A percentile compares a stretch with the other conserved stretches of the same genome.
Evolutionary conservation across 2,329 filamentous ascomycete species (phyloP).

Genomic region (Scorias spongiosa): DNA sequence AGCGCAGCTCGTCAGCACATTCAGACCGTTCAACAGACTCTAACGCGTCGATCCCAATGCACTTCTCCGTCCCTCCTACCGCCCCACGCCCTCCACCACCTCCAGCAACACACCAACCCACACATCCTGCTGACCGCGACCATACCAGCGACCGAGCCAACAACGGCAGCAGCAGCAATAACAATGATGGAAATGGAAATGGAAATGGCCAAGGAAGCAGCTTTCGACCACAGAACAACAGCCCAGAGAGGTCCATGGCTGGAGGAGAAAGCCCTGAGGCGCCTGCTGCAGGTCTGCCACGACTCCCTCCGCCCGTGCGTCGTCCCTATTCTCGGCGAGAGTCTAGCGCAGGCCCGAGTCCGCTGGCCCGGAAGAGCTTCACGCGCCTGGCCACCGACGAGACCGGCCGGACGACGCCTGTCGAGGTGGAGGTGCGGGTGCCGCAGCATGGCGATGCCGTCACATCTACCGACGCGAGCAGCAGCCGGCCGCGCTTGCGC

Average conservation of each 20-base stretch:
- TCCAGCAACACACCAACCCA: constrained; percentile 2
- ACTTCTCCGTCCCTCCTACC: constrained; percentile 8
- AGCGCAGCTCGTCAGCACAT: neutral
- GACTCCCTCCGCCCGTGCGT: neutral
- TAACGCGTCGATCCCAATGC: constrained; percentile 6
- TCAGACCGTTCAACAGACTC: constrained; percentile 2
- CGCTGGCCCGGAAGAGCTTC: constrained; percentile 31
- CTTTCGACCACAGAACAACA: neutral
- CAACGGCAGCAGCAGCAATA: constrained; percentile 1
- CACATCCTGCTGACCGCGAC: neutral
- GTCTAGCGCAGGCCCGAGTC: constrained; percentile 25
- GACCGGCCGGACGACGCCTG: constrained; percentile 5
- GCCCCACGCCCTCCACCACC: neutral
- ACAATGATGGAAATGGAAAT: neutral
- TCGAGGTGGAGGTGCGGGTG: constrained; percentile 8
- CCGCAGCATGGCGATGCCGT: constrained; percentile 3
- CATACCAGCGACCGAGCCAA: neutral
- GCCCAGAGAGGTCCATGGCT: neutral
- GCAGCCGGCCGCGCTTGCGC: constrained; percentile 1
- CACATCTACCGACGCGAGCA: constrained; percentile 2
- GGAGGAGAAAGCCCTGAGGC: neutral
- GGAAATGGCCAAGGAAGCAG: too few species aligned
- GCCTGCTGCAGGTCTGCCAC: neutral
- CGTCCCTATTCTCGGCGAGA: neutral
- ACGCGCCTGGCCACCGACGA: constrained; percentile 6